A percentile compares a stretch with the other conserved stretches of the same genome.
Conservation (phyloP, 257 asterid genomes). For the Lycium barbarum region DNA sequence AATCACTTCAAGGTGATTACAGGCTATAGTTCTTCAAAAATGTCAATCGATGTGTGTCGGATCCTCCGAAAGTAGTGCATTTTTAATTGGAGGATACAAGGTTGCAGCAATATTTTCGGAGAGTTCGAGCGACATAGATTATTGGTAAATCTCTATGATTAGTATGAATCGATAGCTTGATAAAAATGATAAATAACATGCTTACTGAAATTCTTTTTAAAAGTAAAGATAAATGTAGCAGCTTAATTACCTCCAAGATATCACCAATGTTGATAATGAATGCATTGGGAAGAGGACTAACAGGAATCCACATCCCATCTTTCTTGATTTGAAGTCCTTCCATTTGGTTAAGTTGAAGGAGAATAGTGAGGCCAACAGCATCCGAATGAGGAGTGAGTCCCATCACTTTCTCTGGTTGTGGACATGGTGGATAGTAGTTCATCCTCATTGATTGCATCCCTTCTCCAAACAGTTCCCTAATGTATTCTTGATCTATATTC, state of each 20-base stretch:
- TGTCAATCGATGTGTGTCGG: no score
- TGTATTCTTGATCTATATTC: constrained; percentile 48
- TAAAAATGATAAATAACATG: no score
- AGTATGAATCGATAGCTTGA: not conserved
- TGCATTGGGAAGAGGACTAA: constrained; percentile 37
- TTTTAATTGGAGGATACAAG: not conserved
- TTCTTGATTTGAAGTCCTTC: constrained; percentile 39
- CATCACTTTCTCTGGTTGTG: constrained; percentile 33
- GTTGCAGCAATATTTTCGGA: not conserved
- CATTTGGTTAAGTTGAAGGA: constrained; percentile 33
- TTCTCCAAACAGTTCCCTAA: constrained; percentile 25
- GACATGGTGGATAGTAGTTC: constrained; percentile 36
- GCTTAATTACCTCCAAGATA: constrained; percentile 33
- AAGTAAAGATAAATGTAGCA: not conserved
- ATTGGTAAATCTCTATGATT: no score
- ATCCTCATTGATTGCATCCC: constrained; percentile 19
- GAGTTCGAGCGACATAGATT: not conserved
- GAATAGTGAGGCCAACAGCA: constrained; percentile 32
- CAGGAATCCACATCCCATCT: constrained; percentile 31
- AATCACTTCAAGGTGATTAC: not conserved
- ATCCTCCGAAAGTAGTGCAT: not conserved
- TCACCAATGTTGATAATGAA: constrained; percentile 38
- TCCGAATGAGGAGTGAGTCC: constrained; percentile 41
- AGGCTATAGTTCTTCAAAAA: not conserved
- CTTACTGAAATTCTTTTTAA: not conserved